Percentiles rank a stretch among this genome's conserved stretches.
Evolutionary conservation across 1,284 basidiomycete species (phyloP).

Genomic region (Ceratobasidium sp.): DNA sequence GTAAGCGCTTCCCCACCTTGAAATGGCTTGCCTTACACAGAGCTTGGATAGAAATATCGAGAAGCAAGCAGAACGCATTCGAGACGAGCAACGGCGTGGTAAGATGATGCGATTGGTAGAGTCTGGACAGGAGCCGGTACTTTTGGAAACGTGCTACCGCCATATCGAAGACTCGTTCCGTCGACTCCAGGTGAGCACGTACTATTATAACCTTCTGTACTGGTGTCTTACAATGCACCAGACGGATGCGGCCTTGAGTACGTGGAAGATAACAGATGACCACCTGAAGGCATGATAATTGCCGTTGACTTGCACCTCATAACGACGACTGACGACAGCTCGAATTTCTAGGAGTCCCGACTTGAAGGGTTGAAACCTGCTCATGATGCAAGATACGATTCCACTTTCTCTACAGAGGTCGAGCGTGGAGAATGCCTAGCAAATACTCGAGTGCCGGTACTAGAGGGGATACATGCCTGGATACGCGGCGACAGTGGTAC

Average conservation of each 20-base stretch:
- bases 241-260: neutral
- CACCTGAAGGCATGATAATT: neutral
- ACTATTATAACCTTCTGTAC: neutral
- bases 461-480: slow-evolving; percentile 41
- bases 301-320: too few relatives aligned
- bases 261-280: neutral
- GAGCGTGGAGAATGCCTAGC: slow-evolving; percentile 20
- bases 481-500: neutral
- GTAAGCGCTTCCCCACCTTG: too few relatives aligned
- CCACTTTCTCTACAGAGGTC: neutral
- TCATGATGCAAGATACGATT: slow-evolving; percentile 15
- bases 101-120: neutral
- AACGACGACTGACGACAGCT: too few relatives aligned
- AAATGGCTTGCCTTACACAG: too few relatives aligned
- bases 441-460: slow-evolving; percentile 40
- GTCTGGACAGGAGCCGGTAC: neutral
- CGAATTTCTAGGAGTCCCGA: neutral
- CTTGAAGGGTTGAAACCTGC: neutral
- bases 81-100: neutral
- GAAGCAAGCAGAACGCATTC: too few relatives aligned
- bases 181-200: neutral
- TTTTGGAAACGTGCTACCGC: neutral
- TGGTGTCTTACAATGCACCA: neutral
- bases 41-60: too few relatives aligned
- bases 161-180: neutral